phyloP scores from a whole-genome alignment of 2,329 filamentous ascomycete genomes.

The Phaeosphaeriaceae sp. region DNA sequence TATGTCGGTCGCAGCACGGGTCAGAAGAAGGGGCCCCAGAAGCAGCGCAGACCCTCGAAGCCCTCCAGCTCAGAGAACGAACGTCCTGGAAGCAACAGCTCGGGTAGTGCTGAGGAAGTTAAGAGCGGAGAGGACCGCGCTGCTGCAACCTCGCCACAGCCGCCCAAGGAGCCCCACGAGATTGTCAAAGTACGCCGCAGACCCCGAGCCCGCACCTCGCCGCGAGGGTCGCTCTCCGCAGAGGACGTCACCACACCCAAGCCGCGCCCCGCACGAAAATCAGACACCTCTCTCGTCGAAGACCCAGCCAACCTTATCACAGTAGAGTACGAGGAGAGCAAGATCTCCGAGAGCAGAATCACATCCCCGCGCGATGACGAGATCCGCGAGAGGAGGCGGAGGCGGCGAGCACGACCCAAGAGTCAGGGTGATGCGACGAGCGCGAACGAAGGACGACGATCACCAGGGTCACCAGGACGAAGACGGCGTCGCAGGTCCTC shows the following conservation, averaged over 20 bases:
- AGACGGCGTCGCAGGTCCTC: slow-evolving; percentile 35
- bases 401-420: slow-evolving; percentile 29
- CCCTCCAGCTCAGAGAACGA: slow-evolving; percentile 42
- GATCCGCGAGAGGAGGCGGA: slow-evolving; percentile 36
- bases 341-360: slow-evolving; percentile 18
- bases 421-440: slow-evolving; percentile 33
- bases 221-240: slow-evolving; percentile 40
- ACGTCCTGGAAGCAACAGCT: slow-evolving; percentile 43
- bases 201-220: slow-evolving; percentile 39
- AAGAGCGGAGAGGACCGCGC: slow-evolving; percentile 28
- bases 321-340: slow-evolving; percentile 39
- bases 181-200: slow-evolving; percentile 39
- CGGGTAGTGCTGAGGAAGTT: slow-evolving; percentile 34
- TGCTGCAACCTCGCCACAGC: slow-evolving; percentile 29
- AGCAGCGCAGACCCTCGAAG: slow-evolving; percentile 38
- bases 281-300: slow-evolving; percentile 33
- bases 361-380: slow-evolving; percentile 31
- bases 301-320: slow-evolving; percentile 33
- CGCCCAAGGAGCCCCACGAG: slow-evolving; percentile 28
- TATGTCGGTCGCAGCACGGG: slow-evolving; percentile 38
- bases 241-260: slow-evolving; percentile 35
- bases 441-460: slow-evolving; percentile 32
- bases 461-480: slow-evolving; percentile 23
- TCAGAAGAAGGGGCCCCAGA: slow-evolving; percentile 30
- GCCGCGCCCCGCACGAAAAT: slow-evolving; percentile 25